These are phyloP conservation scores for Pichia sp. DNA, from an alignment of 1,139 yeast genomes.

Conservation along the genomic window DNA sequence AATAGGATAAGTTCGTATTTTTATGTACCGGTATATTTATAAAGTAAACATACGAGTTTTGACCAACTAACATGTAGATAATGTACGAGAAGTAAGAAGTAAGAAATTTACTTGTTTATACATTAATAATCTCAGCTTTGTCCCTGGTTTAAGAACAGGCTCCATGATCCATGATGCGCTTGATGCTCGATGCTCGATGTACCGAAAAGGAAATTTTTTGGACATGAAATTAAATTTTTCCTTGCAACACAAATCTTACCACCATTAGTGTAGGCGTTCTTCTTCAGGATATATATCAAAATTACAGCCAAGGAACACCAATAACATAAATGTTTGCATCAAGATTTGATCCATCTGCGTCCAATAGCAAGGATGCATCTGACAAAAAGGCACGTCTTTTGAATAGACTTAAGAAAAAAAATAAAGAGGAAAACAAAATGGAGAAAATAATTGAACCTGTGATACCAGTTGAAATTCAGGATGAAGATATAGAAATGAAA, in stretches of 20 bases:
- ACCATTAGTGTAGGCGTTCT: too few species aligned
- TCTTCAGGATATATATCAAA: too few species aligned
- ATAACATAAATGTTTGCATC: conserved; percentile 69
- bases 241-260: too few species aligned
- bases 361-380: background rate
- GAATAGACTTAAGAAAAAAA: conserved; percentile 4
- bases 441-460: background rate
- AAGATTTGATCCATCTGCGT: conserved; percentile 51
- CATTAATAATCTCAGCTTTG: too few species aligned
- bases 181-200: background rate
- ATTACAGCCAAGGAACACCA: too few species aligned
- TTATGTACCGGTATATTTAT: background rate
- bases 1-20: background rate
- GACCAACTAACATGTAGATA: too few species aligned
- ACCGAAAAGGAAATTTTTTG: conserved; percentile 5
- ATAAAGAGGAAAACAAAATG: conserved; percentile 2
- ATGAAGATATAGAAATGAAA: conserved; percentile 3
- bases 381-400: conserved; percentile 4
- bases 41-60: too few species aligned
- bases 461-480: conserved; percentile 13
- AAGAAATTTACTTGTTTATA: too few species aligned
- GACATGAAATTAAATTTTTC: background rate
- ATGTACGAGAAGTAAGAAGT: too few species aligned
- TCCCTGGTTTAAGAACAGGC: too few species aligned
- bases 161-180: too few species aligned